A percentile compares a stretch with the other conserved stretches of the same genome.
Conservation (phyloP, 2,329 filamentous ascomycete genomes). For the Monilinia vaccinii-corymbosi region DNA sequence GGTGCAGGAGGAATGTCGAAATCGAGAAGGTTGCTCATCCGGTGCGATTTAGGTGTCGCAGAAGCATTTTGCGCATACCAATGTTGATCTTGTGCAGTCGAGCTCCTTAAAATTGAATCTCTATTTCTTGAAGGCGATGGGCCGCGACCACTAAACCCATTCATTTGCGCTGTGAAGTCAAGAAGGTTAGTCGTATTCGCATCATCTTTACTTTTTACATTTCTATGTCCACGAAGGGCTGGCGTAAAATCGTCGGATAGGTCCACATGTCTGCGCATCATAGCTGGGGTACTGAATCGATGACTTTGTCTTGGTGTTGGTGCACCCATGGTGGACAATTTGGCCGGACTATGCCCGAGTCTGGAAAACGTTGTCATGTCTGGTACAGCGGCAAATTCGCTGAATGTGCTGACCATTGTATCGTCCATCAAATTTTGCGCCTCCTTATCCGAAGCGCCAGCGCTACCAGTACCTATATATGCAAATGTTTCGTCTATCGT, state of each 20-base stretch:
- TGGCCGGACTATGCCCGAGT: constrained; percentile 56
- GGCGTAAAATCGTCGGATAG: constrained; percentile 28
- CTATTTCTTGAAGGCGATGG: constrained; percentile 41
- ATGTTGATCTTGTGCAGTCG: constrained; percentile 20
- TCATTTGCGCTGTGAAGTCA: constrained; percentile 79
- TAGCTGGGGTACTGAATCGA: constrained; percentile 24
- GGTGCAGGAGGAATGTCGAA: constrained; percentile 92
- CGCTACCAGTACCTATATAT: constrained; percentile 27
- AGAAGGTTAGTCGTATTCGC: constrained; percentile 66
- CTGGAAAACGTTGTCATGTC: constrained; percentile 78
- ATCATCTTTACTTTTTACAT: constrained; percentile 24
- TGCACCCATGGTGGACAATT: constrained; percentile 35
- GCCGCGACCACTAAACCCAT: constrained; percentile 38
- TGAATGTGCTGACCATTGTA: constrained; percentile 41
- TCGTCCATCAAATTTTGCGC: constrained; percentile 28
- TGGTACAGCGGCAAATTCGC: constrained; percentile 80
- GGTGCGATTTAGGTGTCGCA: constrained; percentile 22
- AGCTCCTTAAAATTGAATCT: constrained; percentile 38
- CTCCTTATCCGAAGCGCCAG: constrained; percentile 18
- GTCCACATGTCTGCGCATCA: constrained; percentile 20
- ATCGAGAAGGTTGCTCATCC: constrained; percentile 65
- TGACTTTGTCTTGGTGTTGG: constrained; percentile 29
- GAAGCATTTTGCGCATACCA: constrained; percentile 11
- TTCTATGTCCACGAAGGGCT: constrained; percentile 32
- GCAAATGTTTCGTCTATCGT: constrained; percentile 24